Conservation (phyloP, 2,329 filamentous ascomycete species). For the Eurotiales sp. region DNA sequence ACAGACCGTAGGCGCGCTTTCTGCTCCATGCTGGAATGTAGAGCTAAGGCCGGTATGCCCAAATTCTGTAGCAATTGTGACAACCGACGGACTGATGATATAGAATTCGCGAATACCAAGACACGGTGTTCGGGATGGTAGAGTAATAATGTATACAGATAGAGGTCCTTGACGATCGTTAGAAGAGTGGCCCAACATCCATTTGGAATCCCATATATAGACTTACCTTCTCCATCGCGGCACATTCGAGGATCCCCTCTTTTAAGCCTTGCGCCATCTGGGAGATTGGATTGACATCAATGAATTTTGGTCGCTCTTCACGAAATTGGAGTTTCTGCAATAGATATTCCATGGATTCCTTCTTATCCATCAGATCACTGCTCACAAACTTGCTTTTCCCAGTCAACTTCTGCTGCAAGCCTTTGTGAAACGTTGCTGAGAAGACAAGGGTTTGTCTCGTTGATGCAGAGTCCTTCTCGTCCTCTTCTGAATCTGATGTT, state of each 20-base stretch:
- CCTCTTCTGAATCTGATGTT: slow-evolving; percentile 37
- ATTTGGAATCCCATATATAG: neutral
- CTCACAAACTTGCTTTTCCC: slow-evolving; percentile 62
- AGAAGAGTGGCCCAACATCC: neutral
- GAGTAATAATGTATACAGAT: slow-evolving; percentile 81
- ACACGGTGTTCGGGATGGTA: slow-evolving; percentile 77
- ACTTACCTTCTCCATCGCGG: slow-evolving; percentile 81
- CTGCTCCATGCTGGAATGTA: slow-evolving; percentile 94
- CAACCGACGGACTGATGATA: slow-evolving; percentile 83
- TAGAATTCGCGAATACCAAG: slow-evolving; percentile 93
- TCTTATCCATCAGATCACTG: slow-evolving; percentile 63
- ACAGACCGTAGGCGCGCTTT: slow-evolving; percentile 91
- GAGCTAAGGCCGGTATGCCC: slow-evolving; percentile 66
- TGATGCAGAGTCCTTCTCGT: slow-evolving; percentile 18
- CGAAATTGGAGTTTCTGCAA: slow-evolving; percentile 85
- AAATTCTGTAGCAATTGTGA: slow-evolving; percentile 81
- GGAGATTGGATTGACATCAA: slow-evolving; percentile 83
- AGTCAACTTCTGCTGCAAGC: slow-evolving; percentile 83
- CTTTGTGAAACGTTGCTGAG: slow-evolving; percentile 91
- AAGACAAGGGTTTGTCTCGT: slow-evolving; percentile 87
- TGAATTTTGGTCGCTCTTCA: slow-evolving; percentile 78
- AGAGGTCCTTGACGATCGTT: slow-evolving; percentile 64
- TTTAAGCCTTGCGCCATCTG: slow-evolving; percentile 85
- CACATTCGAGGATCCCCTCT: slow-evolving; percentile 89
- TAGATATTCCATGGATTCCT: slow-evolving; percentile 87